These are phyloP conservation scores for Xylariaceae sp. DNA, from an alignment of 2,329 filamentous ascomycete species.

Conservation along the genomic window DNA sequence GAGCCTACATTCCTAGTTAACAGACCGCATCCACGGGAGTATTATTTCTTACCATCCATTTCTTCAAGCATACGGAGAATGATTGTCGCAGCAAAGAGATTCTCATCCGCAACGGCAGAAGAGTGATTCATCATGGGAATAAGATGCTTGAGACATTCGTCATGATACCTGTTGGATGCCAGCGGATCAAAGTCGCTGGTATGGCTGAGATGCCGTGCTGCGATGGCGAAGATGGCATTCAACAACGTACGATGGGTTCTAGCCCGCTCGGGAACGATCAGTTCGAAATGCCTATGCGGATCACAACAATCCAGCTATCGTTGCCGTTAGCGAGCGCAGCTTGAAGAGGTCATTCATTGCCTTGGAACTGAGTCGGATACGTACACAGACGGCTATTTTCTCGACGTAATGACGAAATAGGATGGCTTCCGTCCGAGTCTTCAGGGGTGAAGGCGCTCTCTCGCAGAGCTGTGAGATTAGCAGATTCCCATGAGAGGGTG, in stretches of 20 bases:
- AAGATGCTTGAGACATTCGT: conserved; percentile 47
- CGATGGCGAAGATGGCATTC: conserved; percentile 53
- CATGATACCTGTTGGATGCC: conserved; percentile 48
- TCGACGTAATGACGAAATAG: conserved; percentile 36
- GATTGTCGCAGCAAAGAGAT: conserved; percentile 47
- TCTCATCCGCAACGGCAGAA: conserved; percentile 42
- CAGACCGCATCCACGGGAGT: conserved; percentile 1
- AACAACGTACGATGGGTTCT: conserved; percentile 46
- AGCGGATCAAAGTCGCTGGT: conserved; percentile 44
- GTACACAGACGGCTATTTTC: conserved; percentile 34
- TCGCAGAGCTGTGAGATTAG: conserved; percentile 20
- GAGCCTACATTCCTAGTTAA: conserved; percentile 34
- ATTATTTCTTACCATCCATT: conserved; percentile 31
- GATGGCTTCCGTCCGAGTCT: conserved; percentile 30
- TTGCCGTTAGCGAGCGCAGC: conserved; percentile 15
- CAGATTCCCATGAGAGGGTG: conserved; percentile 13
- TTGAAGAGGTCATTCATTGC: neutral
- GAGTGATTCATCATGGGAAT: conserved; percentile 42
- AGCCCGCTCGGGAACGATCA: conserved; percentile 49
- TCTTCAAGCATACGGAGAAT: conserved; percentile 51
- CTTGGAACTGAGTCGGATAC: conserved; percentile 9
- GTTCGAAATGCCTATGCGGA: conserved; percentile 44
- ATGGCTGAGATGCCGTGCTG: conserved; percentile 50
- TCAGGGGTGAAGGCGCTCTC: conserved; percentile 28
- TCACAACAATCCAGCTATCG: conserved; percentile 32